phyloP scores from a whole-genome alignment of 2,329 filamentous ascomycete species.

The Ophiosphaerella korrae region DNA sequence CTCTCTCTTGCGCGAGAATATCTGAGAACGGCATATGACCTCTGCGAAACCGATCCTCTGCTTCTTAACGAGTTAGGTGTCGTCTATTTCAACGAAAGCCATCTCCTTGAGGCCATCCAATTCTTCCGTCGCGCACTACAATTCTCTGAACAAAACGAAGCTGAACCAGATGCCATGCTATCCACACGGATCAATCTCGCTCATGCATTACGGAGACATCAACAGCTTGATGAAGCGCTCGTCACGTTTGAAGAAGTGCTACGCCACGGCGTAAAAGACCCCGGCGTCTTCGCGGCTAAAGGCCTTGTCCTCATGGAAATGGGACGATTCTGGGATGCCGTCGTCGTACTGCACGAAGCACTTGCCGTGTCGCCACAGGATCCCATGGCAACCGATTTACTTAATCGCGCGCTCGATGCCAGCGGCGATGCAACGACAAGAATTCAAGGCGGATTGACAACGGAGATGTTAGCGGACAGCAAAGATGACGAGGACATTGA shows the following conservation, averaged over 20 bases:
- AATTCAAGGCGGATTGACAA: conserved; percentile 1
- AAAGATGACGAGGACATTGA: conserved; percentile 45
- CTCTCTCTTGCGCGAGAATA: conserved; percentile 94
- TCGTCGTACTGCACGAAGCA: conserved; percentile 82
- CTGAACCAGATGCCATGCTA: conserved; percentile 81
- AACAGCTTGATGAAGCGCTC: conserved; percentile 72
- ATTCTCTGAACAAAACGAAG: conserved; percentile 79
- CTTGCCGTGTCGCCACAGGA: conserved; percentile 80
- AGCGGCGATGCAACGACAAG: conserved; percentile 41
- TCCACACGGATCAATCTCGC: conserved; percentile 86
- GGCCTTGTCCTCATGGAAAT: conserved; percentile 83
- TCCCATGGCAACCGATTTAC: conserved; percentile 76
- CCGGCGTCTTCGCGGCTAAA: conserved; percentile 79
- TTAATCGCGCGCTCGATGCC: conserved; percentile 67
- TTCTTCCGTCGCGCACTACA: conserved; percentile 79
- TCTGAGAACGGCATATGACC: conserved; percentile 81
- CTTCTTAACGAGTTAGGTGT: conserved; percentile 95
- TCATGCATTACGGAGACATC: conserved; percentile 79
- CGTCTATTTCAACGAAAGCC: conserved; percentile 90
- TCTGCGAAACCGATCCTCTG: conserved; percentile 84
- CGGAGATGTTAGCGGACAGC: conserved; percentile 5
- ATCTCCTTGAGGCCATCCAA: conserved; percentile 73
- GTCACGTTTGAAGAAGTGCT: conserved; percentile 86
- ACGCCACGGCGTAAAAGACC: conserved; percentile 78
- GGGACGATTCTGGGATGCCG: conserved; percentile 74